A percentile compares a stretch with the other conserved stretches of the same genome.
Conservation (phyloP, 2,329 filamentous ascomycete species). For the Aspergillus novoparasiticus region DNA sequence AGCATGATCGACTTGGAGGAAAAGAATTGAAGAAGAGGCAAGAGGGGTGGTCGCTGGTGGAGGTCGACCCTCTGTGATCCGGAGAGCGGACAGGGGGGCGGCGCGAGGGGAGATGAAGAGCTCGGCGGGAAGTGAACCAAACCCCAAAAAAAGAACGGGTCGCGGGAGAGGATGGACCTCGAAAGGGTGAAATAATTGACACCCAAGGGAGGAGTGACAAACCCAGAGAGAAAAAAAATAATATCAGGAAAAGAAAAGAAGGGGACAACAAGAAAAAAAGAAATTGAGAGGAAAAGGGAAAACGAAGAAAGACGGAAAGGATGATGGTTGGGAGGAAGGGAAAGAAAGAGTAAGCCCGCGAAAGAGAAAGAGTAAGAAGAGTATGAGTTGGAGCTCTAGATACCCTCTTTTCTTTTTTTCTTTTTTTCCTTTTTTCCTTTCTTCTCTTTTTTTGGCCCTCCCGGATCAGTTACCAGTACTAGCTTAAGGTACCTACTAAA, state of each 20-base stretch:
- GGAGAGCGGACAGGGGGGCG: constrained; percentile 31
- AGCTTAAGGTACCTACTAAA: background rate
- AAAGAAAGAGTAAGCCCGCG: background rate
- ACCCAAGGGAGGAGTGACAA: constrained; percentile 21
- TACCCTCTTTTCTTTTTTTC: background rate
- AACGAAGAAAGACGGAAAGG: background rate
- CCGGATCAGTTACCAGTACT: constrained; percentile 1
- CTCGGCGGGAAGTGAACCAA: constrained; percentile 19
- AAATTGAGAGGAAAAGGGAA: background rate
- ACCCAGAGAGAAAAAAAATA: constrained; percentile 15
- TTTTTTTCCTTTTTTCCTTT: background rate
- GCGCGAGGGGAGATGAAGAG: constrained; percentile 23
- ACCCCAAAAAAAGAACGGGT: constrained; percentile 16
- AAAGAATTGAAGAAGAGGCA: constrained; percentile 7
- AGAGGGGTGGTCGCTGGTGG: constrained; percentile 1
- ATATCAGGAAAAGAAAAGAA: background rate
- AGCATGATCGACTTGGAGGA: constrained; percentile 28
- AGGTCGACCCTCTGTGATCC: constrained; percentile 2
- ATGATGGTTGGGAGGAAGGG: constrained; percentile 1
- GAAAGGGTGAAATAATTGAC: constrained; percentile 19
- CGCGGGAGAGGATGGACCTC: background rate
- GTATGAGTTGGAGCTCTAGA: constrained; percentile 1
- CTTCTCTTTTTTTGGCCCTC: background rate
- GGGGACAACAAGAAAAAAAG: constrained; percentile 6
- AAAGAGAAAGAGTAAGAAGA: background rate